Evolutionary conservation across 2,329 filamentous ascomycete species (phyloP).

Genomic region (Alternaria conjuncta): DNA sequence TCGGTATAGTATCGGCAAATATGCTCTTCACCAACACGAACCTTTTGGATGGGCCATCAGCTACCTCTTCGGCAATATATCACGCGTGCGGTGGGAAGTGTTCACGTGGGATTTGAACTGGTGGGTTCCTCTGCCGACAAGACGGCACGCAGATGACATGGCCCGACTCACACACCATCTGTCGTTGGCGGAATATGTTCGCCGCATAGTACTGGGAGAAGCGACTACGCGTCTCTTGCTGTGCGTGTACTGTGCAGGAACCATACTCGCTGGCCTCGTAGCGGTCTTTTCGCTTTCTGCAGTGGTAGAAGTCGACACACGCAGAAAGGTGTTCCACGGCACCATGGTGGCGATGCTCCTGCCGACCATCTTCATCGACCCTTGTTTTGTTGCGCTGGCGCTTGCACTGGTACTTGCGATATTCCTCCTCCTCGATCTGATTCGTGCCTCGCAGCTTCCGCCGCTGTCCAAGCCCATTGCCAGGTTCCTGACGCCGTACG

Average conservation of each 20-base stretch:
- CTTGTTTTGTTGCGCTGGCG: constrained; percentile 79
- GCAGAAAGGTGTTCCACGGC: constrained; percentile 96
- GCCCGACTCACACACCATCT: constrained; percentile 13
- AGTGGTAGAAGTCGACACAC: constrained; percentile 89
- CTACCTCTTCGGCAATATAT: constrained; percentile 83
- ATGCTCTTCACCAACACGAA: constrained; percentile 75
- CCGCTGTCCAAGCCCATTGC: constrained; percentile 87
- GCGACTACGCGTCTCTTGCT: constrained; percentile 84
- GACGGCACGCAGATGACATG: constrained; percentile 30
- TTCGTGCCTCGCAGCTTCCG: constrained; percentile 89
- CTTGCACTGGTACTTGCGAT: constrained; percentile 79
- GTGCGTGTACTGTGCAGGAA: constrained; percentile 72
- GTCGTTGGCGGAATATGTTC: constrained; percentile 64
- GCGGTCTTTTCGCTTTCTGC: constrained; percentile 77
- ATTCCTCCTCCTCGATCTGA: constrained; percentile 86
- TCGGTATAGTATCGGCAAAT: constrained; percentile 69
- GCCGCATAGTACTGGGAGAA: constrained; percentile 69
- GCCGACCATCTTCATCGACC: constrained; percentile 85
- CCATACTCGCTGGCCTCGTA: constrained; percentile 74
- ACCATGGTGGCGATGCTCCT: constrained; percentile 98
- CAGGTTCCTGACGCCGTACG: constrained; percentile 87
- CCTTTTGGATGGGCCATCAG: constrained; percentile 92
- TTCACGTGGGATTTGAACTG: constrained; percentile 70
- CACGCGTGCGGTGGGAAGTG: constrained; percentile 73
- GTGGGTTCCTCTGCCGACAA: constrained; percentile 76